A percentile compares a stretch with the other conserved stretches of the same genome.
Evolutionary conservation across 495 filamentous ascomycete genomes (phyloP).

Genomic region (Tirmania nivea): DNA sequence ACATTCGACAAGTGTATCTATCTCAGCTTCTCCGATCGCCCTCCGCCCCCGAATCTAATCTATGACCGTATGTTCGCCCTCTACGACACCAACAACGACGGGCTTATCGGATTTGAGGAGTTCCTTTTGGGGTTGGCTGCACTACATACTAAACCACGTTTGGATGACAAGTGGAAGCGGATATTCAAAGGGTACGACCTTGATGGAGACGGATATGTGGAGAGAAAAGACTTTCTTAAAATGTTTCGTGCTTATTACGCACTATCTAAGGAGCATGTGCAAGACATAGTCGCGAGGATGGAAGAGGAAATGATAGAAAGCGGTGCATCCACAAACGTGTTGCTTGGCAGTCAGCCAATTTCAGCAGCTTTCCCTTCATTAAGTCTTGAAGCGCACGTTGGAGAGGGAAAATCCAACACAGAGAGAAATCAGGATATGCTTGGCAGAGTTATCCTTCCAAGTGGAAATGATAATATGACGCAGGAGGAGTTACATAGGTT

Average conservation of each 20-base stretch:
- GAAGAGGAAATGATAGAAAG: constrained; percentile 61
- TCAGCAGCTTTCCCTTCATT: constrained; percentile 48
- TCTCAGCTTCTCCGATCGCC: constrained; percentile 52
- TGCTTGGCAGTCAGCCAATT: constrained; percentile 54
- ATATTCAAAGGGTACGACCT: constrained; percentile 85
- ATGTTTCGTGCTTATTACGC: constrained; percentile 82
- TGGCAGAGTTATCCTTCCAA: background rate
- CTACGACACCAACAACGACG: constrained; percentile 77
- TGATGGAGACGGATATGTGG: constrained; percentile 70
- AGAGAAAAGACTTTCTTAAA: constrained; percentile 70
- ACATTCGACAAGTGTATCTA: constrained; percentile 82
- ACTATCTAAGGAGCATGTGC: constrained; percentile 62
- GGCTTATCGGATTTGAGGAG: constrained; percentile 81
- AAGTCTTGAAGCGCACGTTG: constrained; percentile 36
- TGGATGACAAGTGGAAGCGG: constrained; percentile 38
- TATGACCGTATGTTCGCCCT: constrained; percentile 93
- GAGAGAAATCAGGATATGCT: background rate
- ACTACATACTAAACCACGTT: constrained; percentile 44
- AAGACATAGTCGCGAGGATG: constrained; percentile 58
- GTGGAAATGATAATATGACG: background rate
- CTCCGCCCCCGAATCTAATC: constrained; percentile 64
- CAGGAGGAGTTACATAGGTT: background rate
- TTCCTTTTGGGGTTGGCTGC: constrained; percentile 69
- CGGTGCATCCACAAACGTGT: constrained; percentile 45
- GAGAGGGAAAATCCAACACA: constrained; percentile 41